These are phyloP conservation scores for Pyricularia pennisetigena DNA, from an alignment of 2,329 filamentous ascomycete species.

Conservation along the genomic window DNA sequence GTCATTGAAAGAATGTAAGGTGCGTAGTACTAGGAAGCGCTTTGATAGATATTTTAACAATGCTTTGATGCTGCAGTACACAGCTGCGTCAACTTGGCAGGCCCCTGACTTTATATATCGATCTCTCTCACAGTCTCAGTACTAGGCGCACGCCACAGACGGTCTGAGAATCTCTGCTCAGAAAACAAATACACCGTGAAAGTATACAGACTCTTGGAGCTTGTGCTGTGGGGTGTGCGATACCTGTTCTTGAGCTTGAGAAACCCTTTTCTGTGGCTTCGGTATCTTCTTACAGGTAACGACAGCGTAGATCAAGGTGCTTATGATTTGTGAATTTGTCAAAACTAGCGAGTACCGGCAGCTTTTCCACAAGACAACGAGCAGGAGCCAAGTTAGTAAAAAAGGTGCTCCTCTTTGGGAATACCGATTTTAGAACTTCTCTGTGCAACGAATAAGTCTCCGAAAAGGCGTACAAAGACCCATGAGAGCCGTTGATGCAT, in stretches of 20 bases:
- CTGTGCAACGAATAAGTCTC: neutral
- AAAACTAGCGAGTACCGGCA: neutral
- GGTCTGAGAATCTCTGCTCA: neutral
- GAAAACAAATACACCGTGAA: neutral
- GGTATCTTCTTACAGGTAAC: neutral
- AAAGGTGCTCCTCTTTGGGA: neutral
- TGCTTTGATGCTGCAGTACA: neutral
- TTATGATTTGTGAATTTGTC: neutral
- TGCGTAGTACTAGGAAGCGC: neutral
- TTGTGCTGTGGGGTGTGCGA: neutral
- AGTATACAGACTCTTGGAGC: neutral
- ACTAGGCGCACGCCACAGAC: neutral
- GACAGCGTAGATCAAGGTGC: neutral
- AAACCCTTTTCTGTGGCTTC: neutral
- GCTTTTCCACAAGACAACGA: neutral
- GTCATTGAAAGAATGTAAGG: neutral
- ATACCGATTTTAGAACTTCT: neutral
- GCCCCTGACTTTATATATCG: neutral
- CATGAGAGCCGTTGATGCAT: neutral
- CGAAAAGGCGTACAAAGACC: neutral
- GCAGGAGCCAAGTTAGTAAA: neutral
- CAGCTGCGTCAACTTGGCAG: neutral
- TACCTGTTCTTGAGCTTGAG: neutral
- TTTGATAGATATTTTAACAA: neutral
- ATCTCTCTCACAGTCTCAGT: neutral